Percentiles rank a stretch among this genome's conserved stretches.
Evolutionary conservation across 345 rosid genomes (phyloP).

Genomic region (Abelmoschus esculentus): DNA sequence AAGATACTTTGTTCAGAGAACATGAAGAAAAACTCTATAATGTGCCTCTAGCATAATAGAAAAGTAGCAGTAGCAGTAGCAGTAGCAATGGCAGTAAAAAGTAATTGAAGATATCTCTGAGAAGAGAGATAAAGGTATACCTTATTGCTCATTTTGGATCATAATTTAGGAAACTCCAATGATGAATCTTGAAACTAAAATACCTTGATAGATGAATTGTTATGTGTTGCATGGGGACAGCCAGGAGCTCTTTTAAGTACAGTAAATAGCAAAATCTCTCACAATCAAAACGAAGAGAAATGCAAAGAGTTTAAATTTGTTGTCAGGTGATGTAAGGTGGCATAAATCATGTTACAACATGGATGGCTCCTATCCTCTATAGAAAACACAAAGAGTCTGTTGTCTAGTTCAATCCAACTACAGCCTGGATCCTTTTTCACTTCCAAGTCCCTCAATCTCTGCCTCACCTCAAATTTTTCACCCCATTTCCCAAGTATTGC

Average conservation of each 20-base stretch:
- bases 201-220: neutral
- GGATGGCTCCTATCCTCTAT: constrained; percentile 34
- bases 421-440: constrained; percentile 49
- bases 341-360: constrained; percentile 26
- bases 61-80: neutral
- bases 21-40: neutral
- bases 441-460: constrained; percentile 31
- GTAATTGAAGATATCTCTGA: neutral
- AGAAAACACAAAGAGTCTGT: constrained; percentile 28
- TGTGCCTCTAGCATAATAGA: neutral
- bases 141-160: neutral
- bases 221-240: constrained; percentile 6
- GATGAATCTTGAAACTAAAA: neutral
- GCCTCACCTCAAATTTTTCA: constrained; percentile 43
- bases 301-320: constrained; percentile 25
- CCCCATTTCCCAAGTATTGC: constrained; percentile 44
- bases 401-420: constrained; percentile 50
- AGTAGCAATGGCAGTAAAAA: neutral
- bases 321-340: constrained; percentile 33
- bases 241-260: neutral
- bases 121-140: neutral
- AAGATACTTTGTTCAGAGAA: neutral
- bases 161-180: neutral
- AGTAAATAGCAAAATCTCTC: neutral
- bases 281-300: constrained; percentile 4